These are phyloP conservation scores for Ballota nigra DNA, from an alignment of 257 asterid genomes.

Conservation along the genomic window DNA sequence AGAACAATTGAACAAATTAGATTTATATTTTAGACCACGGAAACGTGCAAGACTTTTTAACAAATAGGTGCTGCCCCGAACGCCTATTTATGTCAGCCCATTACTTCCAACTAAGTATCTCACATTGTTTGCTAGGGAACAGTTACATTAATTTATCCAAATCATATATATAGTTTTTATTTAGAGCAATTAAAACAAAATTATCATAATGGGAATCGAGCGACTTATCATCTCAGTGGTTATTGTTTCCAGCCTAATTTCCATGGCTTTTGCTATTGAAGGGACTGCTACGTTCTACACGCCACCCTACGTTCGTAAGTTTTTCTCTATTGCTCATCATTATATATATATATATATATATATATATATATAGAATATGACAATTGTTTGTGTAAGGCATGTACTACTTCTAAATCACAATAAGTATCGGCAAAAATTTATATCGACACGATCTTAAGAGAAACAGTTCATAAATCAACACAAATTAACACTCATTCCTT, in stretches of 20 bases:
- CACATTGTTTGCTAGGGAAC: no score
- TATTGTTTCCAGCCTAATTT: background rate
- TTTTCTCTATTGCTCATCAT: no score
- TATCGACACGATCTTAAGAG: no score
- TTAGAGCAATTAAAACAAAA: background rate
- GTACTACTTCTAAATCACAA: no score
- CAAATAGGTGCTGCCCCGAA: background rate
- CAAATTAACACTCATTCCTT: no score
- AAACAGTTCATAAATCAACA: no score
- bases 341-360: no score
- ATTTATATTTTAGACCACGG: background rate
- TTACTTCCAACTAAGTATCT: background rate
- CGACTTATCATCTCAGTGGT: background rate
- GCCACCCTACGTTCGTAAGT: slow-evolving; percentile 7
- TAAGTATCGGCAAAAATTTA: no score
- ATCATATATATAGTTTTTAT: background rate
- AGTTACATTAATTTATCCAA: background rate
- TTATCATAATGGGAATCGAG: background rate
- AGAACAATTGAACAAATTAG: background rate
- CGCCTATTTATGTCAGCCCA: background rate
- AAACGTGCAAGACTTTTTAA: background rate
- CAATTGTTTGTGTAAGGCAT: no score
- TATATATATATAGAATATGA: no score
- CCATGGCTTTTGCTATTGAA: background rate
- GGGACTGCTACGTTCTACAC: background rate